phyloP scores from a whole-genome alignment of 2,329 filamentous ascomycete species.

The Calonectria crousiana region DNA sequence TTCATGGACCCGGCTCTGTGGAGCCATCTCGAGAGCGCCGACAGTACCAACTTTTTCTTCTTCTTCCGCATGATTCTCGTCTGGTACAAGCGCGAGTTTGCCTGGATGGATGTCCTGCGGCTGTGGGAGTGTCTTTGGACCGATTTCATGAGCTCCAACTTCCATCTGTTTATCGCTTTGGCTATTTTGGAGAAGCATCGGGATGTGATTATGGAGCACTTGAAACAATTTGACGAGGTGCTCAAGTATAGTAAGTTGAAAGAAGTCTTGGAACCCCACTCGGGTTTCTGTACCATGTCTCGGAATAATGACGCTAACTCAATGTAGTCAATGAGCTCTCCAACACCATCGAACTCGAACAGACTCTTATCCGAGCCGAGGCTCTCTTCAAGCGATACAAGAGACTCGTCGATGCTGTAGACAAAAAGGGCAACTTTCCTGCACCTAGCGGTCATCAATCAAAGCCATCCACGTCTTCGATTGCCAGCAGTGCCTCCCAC shows the following conservation, averaged over 20 bases:
- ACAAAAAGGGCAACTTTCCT: constrained; percentile 91
- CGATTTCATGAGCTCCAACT: constrained; percentile 87
- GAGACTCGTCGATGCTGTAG: constrained; percentile 88
- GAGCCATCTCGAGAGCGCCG: constrained; percentile 86
- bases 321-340: constrained; percentile 90
- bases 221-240: constrained; percentile 96
- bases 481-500: constrained; percentile 19
- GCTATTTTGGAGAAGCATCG: constrained; percentile 96
- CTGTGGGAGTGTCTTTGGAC: constrained; percentile 97
- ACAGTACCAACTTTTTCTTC: constrained; percentile 99
- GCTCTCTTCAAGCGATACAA: constrained; percentile 89
- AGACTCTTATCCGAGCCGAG: constrained; percentile 89
- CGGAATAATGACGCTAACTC: constrained; percentile 28
- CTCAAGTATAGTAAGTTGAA: constrained; percentile 85
- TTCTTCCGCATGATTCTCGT: constrained; percentile 99
- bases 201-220: constrained; percentile 95
- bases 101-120: constrained; percentile 86
- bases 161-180: constrained; percentile 93
- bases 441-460: constrained; percentile 52
- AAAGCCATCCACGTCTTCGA: constrained; percentile 32
- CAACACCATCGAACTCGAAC: constrained; percentile 89
- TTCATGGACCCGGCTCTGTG: constrained; percentile 97
- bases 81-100: constrained; percentile 98
- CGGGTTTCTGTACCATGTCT: neutral
- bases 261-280: neutral